phyloP scores from a whole-genome alignment of 148 eudicot genomes.

The Nyssa sinensis region DNA sequence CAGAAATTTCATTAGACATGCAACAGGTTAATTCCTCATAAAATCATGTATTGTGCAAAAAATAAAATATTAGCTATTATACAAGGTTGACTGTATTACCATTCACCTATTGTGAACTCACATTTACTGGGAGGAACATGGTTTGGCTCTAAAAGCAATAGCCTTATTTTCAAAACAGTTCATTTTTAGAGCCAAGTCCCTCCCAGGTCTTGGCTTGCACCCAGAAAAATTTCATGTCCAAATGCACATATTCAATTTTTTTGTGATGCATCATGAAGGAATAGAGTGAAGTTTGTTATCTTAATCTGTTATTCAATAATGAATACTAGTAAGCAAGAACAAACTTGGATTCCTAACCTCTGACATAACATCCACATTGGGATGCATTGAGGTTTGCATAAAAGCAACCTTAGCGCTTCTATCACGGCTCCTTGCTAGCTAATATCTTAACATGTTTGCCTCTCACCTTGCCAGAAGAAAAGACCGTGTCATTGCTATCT shows the following conservation, averaged over 20 bases:
- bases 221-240: not conserved
- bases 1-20: too few species aligned
- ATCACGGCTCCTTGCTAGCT: constrained; percentile 24
- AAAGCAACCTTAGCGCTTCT: constrained; percentile 35
- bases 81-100: too few species aligned
- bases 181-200: not conserved
- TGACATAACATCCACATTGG: constrained; percentile 14
- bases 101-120: too few species aligned
- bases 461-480: constrained; percentile 22
- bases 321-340: not conserved
- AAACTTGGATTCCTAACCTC: constrained; percentile 19
- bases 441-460: constrained; percentile 32
- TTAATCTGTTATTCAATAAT: not conserved
- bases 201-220: not conserved
- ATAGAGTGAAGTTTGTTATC: not conserved
- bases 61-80: too few species aligned
- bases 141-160: too few species aligned
- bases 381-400: constrained; percentile 19
- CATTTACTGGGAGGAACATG: too few species aligned
- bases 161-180: not conserved
- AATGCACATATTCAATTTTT: not conserved
- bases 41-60: too few species aligned
- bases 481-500: constrained; percentile 7
- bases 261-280: not conserved
- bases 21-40: too few species aligned